A percentile compares a stretch with the other conserved stretches of the same genome.
These are phyloP conservation scores for Trypethelium eluteriae DNA, from an alignment of 495 filamentous ascomycete species.

Conservation along the genomic window DNA sequence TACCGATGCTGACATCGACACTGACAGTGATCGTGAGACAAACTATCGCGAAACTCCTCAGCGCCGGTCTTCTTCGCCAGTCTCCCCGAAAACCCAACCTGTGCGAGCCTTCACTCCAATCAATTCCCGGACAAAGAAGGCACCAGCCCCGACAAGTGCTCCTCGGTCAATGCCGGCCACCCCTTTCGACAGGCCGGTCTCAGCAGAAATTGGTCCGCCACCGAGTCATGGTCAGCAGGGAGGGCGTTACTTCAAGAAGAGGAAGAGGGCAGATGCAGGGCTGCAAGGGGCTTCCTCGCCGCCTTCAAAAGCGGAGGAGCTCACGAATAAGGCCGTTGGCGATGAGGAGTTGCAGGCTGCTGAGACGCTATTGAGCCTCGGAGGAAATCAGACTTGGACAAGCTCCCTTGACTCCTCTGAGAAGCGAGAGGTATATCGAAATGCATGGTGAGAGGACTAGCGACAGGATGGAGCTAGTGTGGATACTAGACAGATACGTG, in stretches of 20 bases:
- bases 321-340: not conserved
- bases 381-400: not conserved
- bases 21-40: not conserved
- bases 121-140: not conserved
- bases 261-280: not conserved
- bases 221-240: not conserved
- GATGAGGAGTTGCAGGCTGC: not conserved
- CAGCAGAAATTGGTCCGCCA: not conserved
- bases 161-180: not conserved
- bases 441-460: too few species aligned
- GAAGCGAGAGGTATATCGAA: not conserved
- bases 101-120: not conserved
- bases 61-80: not conserved
- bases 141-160: not conserved
- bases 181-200: not conserved
- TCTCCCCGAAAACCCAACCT: constrained; percentile 2
- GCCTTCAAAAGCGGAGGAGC: not conserved
- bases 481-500: too few species aligned
- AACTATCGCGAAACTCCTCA: not conserved
- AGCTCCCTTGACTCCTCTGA: not conserved
- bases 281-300: not conserved
- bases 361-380: not conserved
- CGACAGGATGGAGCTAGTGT: too few species aligned
- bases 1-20: not conserved
- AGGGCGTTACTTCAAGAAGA: not conserved